Percentiles rank a stretch among this genome's conserved stretches.
Conservation (phyloP, 2,329 filamentous ascomycete genomes). For the Penicillium sp. region DNA sequence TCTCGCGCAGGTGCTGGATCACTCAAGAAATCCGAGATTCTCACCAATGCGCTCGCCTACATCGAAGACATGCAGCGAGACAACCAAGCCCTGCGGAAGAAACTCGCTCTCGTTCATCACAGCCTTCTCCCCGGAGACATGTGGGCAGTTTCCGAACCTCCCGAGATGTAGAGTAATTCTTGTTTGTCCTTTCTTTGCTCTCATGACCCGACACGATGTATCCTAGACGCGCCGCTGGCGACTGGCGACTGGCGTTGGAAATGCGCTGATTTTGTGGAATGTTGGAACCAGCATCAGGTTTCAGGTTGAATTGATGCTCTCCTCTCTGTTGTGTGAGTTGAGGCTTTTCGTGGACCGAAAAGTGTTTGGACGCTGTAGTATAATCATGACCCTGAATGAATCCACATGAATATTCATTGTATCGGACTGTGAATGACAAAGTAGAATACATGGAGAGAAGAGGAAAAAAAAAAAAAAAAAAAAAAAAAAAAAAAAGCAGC, state of each 20-base stretch:
- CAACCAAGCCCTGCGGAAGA: constrained; percentile 31
- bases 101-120: constrained; percentile 29
- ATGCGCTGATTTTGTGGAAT: no score
- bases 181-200: neutral
- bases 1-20: constrained; percentile 28
- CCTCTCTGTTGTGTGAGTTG: no score
- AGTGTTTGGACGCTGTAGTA: no score
- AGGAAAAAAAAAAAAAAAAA: no score
- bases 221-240: neutral
- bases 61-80: constrained; percentile 35
- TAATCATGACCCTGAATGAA: no score
- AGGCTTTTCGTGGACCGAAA: no score
- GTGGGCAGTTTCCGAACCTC: constrained; percentile 21
- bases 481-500: no score
- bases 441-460: no score
- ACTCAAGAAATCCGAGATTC: constrained; percentile 37
- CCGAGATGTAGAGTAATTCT: neutral
- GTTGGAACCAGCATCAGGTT: no score
- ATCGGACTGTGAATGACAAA: no score
- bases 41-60: constrained; percentile 34
- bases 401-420: no score
- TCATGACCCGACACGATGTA: neutral
- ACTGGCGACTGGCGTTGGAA: neutral
- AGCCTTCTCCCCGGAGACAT: constrained; percentile 22
- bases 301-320: no score